A percentile compares a stretch with the other conserved stretches of the same genome.
Evolutionary conservation across 768 basidiomycete species (phyloP).

Genomic region (Thelephora ganbajun): DNA sequence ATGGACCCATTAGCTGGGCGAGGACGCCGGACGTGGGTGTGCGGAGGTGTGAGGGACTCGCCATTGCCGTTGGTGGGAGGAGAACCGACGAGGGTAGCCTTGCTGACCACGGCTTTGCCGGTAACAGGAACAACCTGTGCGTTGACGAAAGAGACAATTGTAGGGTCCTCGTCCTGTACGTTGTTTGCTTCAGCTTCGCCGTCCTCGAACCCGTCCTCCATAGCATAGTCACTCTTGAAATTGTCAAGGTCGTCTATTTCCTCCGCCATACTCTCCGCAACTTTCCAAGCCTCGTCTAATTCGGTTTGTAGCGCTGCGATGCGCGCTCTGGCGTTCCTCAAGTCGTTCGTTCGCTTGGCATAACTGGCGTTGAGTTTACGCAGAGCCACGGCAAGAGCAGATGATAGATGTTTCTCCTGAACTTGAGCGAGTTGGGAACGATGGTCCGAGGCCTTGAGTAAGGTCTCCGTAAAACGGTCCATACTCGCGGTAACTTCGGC

Average conservation of each 20-base stretch:
- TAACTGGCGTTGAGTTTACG: slow-evolving; percentile 72
- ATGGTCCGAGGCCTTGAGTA: slow-evolving; percentile 48
- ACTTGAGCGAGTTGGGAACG: slow-evolving; percentile 45
- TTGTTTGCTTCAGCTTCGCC: slow-evolving; percentile 8
- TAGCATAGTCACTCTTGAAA: slow-evolving; percentile 8
- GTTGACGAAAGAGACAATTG: slow-evolving; percentile 12
- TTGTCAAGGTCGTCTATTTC: slow-evolving; percentile 55
- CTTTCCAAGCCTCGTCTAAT: slow-evolving; percentile 69
- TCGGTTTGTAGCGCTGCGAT: slow-evolving; percentile 51
- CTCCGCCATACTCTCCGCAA: slow-evolving; percentile 56
- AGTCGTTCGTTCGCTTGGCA: slow-evolving; percentile 46
- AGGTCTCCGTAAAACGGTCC: slow-evolving; percentile 42
- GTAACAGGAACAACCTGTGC: slow-evolving; percentile 24
- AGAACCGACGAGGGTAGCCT: slow-evolving; percentile 19
- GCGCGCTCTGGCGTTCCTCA: slow-evolving; percentile 30
- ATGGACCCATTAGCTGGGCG: slow-evolving; percentile 6
- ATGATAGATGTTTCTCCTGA: slow-evolving; percentile 54
- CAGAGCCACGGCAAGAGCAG: slow-evolving; percentile 65
- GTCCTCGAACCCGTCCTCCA: slow-evolving; percentile 8
- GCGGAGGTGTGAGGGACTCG: slow-evolving; percentile 7
- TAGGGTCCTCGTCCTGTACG: slow-evolving; percentile 16
- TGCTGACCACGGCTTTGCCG: slow-evolving; percentile 22
- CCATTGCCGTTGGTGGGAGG: slow-evolving; percentile 4
- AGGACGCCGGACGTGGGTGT: slow-evolving; percentile 14
- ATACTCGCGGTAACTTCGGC: slow-evolving; percentile 43